phyloP scores from a whole-genome alignment of 495 filamentous ascomycete species.

The Aspergillus incahuasiensis region DNA sequence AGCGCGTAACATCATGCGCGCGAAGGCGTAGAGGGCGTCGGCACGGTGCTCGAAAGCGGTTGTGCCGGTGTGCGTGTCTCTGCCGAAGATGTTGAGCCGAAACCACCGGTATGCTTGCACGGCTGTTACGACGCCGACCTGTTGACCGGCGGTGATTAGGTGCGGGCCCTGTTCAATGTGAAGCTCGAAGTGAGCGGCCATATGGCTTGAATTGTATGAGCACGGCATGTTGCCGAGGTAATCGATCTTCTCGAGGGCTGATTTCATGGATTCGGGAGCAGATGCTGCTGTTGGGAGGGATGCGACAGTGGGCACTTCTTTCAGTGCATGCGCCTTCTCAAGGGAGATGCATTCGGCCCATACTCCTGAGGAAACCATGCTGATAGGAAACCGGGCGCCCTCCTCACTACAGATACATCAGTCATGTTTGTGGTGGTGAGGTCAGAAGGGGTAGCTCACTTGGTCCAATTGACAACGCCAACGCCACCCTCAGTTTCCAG shows the following conservation, averaged over 20 bases:
- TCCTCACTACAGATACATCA: constrained; percentile 52
- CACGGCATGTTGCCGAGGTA: constrained; percentile 59
- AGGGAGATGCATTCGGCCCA: constrained; percentile 67
- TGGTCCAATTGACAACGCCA: constrained; percentile 79
- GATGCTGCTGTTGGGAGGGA: constrained; percentile 39
- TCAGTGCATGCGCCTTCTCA: constrained; percentile 55
- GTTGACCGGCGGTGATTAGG: constrained; percentile 55
- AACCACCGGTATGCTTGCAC: constrained; percentile 67
- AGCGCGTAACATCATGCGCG: constrained; percentile 63
- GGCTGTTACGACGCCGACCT: constrained; percentile 67
- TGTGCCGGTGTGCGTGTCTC: constrained; percentile 71
- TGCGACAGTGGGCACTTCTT: constrained; percentile 47
- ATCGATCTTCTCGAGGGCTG: constrained; percentile 64
- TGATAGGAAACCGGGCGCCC: constrained; percentile 74
- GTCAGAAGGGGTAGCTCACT: constrained; percentile 34
- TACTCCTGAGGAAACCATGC: constrained; percentile 72
- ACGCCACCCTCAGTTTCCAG: constrained; percentile 67
- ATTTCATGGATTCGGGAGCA: constrained; percentile 58
- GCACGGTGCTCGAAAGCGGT: constrained; percentile 57
- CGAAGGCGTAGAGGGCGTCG: constrained; percentile 64
- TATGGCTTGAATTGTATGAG: constrained; percentile 56
- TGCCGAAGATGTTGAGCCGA: constrained; percentile 59
- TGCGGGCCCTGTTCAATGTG: constrained; percentile 81
- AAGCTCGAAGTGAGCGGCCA: constrained; percentile 79
- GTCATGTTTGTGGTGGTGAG: background rate